Conservation (phyloP, 192 early-diverging fungal genomes). For the Coemansia sp. region DNA sequence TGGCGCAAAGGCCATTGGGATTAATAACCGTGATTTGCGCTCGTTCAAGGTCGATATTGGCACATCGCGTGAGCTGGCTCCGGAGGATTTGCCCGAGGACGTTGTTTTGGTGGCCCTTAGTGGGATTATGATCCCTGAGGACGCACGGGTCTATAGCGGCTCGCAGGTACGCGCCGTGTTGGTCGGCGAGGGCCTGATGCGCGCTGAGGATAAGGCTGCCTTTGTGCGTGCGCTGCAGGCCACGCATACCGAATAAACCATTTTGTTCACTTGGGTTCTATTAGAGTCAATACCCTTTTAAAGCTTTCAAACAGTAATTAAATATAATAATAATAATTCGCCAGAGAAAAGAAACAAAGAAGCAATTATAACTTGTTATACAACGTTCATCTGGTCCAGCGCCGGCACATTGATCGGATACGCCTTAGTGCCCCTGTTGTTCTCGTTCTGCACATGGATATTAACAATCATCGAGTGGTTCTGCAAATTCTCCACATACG, state of each 20-base stretch:
- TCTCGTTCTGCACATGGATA: slow-evolving; percentile 57
- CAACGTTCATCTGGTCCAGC: slow-evolving; percentile 8
- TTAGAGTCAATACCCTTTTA: not conserved
- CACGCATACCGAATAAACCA: not conserved
- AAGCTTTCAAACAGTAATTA: not conserved
- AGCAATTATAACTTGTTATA: too few species aligned
- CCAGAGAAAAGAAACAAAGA: too few species aligned
- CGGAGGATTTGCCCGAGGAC: slow-evolving; percentile 59
- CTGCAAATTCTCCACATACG: slow-evolving; percentile 45
- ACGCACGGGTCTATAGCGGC: slow-evolving; percentile 77
- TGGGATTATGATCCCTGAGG: slow-evolving; percentile 79
- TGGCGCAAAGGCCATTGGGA: slow-evolving; percentile 88
- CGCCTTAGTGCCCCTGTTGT: slow-evolving; percentile 49
- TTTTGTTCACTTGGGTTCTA: too few species aligned
- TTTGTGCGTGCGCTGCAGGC: slow-evolving; percentile 70
- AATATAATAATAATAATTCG: too few species aligned
- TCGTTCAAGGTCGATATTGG: slow-evolving; percentile 94
- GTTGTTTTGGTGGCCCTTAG: slow-evolving; percentile 84
- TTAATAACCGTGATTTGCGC: slow-evolving; percentile 98
- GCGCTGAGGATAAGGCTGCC: slow-evolving; percentile 63
- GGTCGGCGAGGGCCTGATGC: slow-evolving; percentile 96
- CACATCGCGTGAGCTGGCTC: slow-evolving; percentile 75
- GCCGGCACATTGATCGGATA: slow-evolving; percentile 52
- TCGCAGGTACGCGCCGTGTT: slow-evolving; percentile 80
- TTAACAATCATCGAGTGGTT: slow-evolving; percentile 49